These are phyloP conservation scores for Mortierella sp. DNA, from an alignment of 371 early-diverging fungal genomes.

Conservation along the genomic window DNA sequence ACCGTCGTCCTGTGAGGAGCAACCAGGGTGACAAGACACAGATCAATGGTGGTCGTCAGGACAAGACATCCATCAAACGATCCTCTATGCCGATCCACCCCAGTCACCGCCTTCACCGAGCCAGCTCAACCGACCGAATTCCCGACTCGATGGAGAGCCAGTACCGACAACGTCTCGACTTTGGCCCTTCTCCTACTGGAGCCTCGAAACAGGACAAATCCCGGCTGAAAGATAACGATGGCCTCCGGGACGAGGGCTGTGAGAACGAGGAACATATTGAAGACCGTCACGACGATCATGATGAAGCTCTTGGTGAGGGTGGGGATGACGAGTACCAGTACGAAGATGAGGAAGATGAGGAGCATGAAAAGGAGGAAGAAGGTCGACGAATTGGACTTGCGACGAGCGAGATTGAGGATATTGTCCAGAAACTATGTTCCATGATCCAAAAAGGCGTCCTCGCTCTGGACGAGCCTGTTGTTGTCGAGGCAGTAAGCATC, in stretches of 20 bases:
- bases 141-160: slow-evolving; percentile 35
- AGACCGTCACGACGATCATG: slow-evolving; percentile 5
- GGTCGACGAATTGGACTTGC: slow-evolving; percentile 37
- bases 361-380: slow-evolving; percentile 27
- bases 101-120: background rate
- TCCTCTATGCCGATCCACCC: slow-evolving; percentile 8
- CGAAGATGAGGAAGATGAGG: slow-evolving; percentile 18
- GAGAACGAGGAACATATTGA: background rate
- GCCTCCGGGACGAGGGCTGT: background rate
- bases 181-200: too few relatives aligned
- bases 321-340: background rate
- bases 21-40: background rate
- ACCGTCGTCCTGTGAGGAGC: background rate
- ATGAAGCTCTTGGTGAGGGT: slow-evolving; percentile 15
- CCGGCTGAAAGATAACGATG: too few relatives aligned
- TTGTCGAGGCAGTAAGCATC: slow-evolving; percentile 35
- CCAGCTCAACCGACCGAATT: background rate
- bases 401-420: slow-evolving; percentile 40
- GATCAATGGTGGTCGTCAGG: too few relatives aligned
- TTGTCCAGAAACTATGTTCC: slow-evolving; percentile 39
- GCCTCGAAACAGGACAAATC: too few relatives aligned
- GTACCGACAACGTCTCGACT: slow-evolving; percentile 13
- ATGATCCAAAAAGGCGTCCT: slow-evolving; percentile 47
- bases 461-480: slow-evolving; percentile 37
- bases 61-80: background rate